A percentile compares a stretch with the other conserved stretches of the same genome.
These are phyloP conservation scores for Yamadazyma olivae DNA, from an alignment of 805 yeast species.

Conservation along the genomic window DNA sequence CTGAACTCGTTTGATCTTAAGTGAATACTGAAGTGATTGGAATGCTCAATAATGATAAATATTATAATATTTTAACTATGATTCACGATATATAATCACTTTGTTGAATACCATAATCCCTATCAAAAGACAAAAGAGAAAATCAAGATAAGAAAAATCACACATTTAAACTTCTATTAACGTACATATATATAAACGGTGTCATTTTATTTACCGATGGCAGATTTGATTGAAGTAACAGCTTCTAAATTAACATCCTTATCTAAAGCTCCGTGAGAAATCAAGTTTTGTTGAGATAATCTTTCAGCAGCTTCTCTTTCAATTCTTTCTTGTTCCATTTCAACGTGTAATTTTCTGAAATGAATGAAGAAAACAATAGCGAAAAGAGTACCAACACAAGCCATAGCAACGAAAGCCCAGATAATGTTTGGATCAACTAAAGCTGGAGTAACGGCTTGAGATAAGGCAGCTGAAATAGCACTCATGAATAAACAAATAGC, in stretches of 20 bases:
- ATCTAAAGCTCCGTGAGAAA: conserved; percentile 16
- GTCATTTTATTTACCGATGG: conserved; percentile 26
- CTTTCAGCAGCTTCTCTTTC: conserved; percentile 21
- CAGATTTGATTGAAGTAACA: conserved; percentile 28
- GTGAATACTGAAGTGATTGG: background rate
- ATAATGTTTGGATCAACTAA: conserved; percentile 39
- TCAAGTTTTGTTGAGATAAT: background rate
- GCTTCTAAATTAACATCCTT: conserved; percentile 21
- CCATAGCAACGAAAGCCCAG: conserved; percentile 40
- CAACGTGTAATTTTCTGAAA: conserved; percentile 37
- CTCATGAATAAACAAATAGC: conserved; percentile 43
- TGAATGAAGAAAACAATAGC: conserved; percentile 29
- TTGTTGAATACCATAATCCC: too few relatives aligned
- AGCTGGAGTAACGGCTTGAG: conserved; percentile 40
- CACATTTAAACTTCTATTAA: too few relatives aligned
- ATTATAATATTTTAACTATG: too few relatives aligned
- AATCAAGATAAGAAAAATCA: too few relatives aligned
- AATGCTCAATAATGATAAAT: too few relatives aligned
- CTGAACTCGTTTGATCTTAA: background rate
- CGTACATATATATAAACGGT: too few relatives aligned
- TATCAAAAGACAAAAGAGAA: too few relatives aligned
- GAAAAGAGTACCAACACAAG: conserved; percentile 29
- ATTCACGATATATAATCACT: too few relatives aligned
- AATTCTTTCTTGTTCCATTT: conserved; percentile 35
- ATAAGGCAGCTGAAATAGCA: conserved; percentile 48